Conservation (phyloP, 306 rosid genomes). For the Dicorynia guianensis region DNA sequence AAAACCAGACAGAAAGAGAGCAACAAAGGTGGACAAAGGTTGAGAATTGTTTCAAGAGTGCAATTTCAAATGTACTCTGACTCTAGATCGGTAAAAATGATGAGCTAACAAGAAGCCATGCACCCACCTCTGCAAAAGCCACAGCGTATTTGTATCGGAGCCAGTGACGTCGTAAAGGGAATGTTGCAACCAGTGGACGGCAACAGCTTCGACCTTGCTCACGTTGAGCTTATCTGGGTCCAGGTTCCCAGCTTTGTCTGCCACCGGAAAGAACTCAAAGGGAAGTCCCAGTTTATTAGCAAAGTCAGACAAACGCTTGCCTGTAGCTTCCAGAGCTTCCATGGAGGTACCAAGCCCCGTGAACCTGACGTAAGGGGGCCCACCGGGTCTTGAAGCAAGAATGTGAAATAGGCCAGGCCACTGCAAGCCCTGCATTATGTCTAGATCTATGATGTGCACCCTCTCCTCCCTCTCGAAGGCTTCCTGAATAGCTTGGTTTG, state of each 20-base stretch:
- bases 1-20: constrained; percentile 12
- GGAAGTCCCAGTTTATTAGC: constrained; percentile 91
- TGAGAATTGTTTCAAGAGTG: constrained; percentile 36
- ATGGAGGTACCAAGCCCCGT: constrained; percentile 90
- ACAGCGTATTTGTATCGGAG: constrained; percentile 82
- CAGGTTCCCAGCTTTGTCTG: constrained; percentile 86
- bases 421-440: constrained; percentile 96
- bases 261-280: constrained; percentile 84
- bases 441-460: constrained; percentile 93
- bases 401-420: constrained; percentile 99
- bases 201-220: constrained; percentile 90
- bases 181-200: constrained; percentile 98
- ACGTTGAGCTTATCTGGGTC: constrained; percentile 77
- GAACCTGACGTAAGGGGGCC: constrained; percentile 87
- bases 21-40: constrained; percentile 33
- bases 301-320: constrained; percentile 84
- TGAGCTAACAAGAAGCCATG: background rate
- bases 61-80: constrained; percentile 23
- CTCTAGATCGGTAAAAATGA: constrained; percentile 4
- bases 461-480: constrained; percentile 92
- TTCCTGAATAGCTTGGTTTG: constrained; percentile 96
- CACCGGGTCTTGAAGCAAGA: constrained; percentile 89
- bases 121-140: constrained; percentile 92
- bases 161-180: constrained; percentile 97
- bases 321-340: constrained; percentile 91